Percentiles rank a stretch among this genome's conserved stretches.
phyloP scores from a whole-genome alignment of 352 stramenopile genomes.

The Pelagophyceae sp. region DNA sequence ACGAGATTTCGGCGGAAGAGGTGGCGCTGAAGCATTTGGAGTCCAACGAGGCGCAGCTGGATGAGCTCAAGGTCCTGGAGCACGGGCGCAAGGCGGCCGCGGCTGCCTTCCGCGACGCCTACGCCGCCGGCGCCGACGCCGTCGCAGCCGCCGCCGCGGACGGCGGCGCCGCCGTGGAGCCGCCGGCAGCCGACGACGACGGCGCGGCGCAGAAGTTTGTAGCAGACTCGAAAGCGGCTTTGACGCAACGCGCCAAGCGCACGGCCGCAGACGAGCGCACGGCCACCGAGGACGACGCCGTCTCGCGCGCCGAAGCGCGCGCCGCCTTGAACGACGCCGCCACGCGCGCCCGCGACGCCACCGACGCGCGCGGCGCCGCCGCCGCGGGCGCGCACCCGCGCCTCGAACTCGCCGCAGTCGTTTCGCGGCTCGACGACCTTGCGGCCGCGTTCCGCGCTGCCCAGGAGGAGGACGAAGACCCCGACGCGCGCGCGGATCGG shows the following conservation, averaged over 20 bases:
- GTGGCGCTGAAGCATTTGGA: conserved; percentile 16
- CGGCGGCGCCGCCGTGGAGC: background rate
- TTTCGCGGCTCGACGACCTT: background rate
- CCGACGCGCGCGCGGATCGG: too few species aligned
- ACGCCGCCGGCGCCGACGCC: background rate
- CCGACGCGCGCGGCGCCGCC: background rate
- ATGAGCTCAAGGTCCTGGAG: background rate
- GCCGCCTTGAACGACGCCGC: background rate
- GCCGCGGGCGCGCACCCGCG: background rate
- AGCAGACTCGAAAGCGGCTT: background rate
- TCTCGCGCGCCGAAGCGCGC: background rate
- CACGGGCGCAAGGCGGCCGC: background rate
- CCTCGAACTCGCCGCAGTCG: background rate
- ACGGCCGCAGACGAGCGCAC: background rate
- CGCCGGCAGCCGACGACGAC: background rate
- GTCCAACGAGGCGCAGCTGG: conserved; percentile 13
- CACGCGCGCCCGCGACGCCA: background rate
- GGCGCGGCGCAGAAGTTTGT: background rate
- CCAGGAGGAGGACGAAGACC: background rate
- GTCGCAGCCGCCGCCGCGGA: background rate
- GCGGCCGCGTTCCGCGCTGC: background rate
- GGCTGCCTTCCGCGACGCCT: background rate
- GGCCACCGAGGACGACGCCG: background rate
- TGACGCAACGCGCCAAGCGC: background rate
- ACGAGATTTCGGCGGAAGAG: background rate